Evolutionary conservation across 73 alveolate species (phyloP).

Genomic region (Tetrahymena borealis): DNA sequence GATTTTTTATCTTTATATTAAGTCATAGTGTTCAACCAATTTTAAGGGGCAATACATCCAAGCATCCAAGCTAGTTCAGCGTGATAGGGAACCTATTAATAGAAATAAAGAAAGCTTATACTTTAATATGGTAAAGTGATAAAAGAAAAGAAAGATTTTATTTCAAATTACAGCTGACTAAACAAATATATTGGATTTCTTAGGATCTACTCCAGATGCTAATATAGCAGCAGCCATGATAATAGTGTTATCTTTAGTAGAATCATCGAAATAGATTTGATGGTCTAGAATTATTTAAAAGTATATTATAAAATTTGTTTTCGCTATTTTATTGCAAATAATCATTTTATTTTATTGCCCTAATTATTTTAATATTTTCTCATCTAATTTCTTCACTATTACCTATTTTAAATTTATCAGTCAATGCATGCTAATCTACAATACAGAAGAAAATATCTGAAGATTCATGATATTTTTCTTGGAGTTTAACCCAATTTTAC

Average conservation of each 20-base stretch:
- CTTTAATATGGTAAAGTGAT: neutral
- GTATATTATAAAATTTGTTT: neutral
- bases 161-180: constrained; percentile 13
- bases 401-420: constrained; percentile 35
- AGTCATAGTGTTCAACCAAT: constrained; percentile 84
- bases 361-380: too few species aligned
- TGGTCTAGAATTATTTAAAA: constrained; percentile 4
- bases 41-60: constrained; percentile 70
- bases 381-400: too few species aligned
- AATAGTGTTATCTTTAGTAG: constrained; percentile 49
- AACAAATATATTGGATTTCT: constrained; percentile 57
- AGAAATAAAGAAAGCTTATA: neutral
- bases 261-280: constrained; percentile 1
- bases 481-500: constrained; percentile 69
- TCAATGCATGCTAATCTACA: constrained; percentile 79
- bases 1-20: constrained; percentile 75
- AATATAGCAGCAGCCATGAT: constrained; percentile 72
- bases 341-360: too few species aligned
- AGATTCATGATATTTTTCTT: constrained; percentile 28
- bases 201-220: constrained; percentile 76
- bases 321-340: too few species aligned
- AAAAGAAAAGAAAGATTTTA: neutral
- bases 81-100: constrained; percentile 55
- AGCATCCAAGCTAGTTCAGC: constrained; percentile 77
- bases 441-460: constrained; percentile 55